Conservation (phyloP, 495 filamentous ascomycete genomes). For the Pseudoneurospora amorphoporcata region DNA sequence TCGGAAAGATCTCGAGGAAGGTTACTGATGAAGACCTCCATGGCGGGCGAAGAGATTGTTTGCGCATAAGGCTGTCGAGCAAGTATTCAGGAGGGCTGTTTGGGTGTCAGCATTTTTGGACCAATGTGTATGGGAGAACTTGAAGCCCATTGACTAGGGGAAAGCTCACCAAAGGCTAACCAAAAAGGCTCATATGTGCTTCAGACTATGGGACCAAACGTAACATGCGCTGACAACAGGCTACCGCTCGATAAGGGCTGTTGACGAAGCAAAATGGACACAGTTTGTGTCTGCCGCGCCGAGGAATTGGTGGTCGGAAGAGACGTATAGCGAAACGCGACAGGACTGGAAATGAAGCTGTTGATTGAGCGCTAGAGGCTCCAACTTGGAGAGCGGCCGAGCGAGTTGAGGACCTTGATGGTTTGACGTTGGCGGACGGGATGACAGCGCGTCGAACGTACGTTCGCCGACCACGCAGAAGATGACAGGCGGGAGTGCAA, state of each 20-base stretch:
- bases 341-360: neutral
- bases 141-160: neutral
- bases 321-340: neutral
- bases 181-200: neutral
- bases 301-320: neutral
- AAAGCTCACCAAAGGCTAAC: neutral
- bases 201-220: neutral
- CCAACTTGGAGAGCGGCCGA: neutral
- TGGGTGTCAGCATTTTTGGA: neutral
- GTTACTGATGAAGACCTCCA: slow-evolving; percentile 33
- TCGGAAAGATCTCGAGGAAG: slow-evolving; percentile 29
- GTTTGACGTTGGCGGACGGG: neutral
- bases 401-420: neutral
- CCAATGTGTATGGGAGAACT: neutral
- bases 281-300: neutral
- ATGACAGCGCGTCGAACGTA: neutral
- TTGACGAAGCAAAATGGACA: neutral
- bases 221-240: neutral
- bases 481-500: neutral
- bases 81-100: neutral
- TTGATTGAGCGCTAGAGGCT: neutral
- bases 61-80: neutral
- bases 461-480: neutral
- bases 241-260: neutral
- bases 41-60: neutral